Evolutionary conservation across 2,329 filamentous ascomycete genomes (phyloP).

Genomic region (Fusarium sacchari): DNA sequence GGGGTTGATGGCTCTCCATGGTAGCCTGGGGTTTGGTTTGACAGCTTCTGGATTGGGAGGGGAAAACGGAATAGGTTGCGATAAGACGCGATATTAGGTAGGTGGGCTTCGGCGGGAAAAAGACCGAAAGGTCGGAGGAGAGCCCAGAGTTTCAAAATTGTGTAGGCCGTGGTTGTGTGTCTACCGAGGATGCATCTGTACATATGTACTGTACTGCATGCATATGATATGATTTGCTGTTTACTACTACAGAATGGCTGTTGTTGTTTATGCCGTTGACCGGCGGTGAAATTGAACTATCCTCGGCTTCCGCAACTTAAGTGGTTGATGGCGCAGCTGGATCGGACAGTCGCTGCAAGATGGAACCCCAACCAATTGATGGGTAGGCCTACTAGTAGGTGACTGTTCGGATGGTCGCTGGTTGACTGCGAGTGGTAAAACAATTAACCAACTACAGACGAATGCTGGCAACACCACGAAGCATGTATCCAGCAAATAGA

Average conservation of each 20-base stretch:
- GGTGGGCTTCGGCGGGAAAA: neutral
- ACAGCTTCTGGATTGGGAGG: constrained; percentile 20
- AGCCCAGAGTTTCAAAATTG: neutral
- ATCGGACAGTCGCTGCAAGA: constrained; percentile 29
- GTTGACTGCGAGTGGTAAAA: constrained; percentile 3
- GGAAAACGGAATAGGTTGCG: constrained; percentile 7
- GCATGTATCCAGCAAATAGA: constrained; percentile 19
- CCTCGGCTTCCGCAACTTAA: constrained; percentile 5
- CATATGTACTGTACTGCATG: neutral
- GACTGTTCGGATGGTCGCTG: constrained; percentile 16
- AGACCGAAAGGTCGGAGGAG: neutral
- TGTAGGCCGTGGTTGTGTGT: neutral
- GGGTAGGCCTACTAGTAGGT: too few species aligned
- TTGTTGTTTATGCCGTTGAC: constrained; percentile 18
- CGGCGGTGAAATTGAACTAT: constrained; percentile 28
- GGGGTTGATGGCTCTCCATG: constrained; percentile 2
- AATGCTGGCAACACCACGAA: constrained; percentile 17
- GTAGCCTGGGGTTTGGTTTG: neutral
- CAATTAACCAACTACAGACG: constrained; percentile 16
- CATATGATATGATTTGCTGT: neutral
- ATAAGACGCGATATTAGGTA: constrained; percentile 8
- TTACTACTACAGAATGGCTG: constrained; percentile 4
- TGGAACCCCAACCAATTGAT: constrained; percentile 23
- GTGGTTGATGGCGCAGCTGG: constrained; percentile 14
- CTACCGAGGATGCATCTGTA: constrained; percentile 8